phyloP scores from a whole-genome alignment of 2,329 filamentous ascomycete genomes.

The Aspergillus pseudoterreus region DNA sequence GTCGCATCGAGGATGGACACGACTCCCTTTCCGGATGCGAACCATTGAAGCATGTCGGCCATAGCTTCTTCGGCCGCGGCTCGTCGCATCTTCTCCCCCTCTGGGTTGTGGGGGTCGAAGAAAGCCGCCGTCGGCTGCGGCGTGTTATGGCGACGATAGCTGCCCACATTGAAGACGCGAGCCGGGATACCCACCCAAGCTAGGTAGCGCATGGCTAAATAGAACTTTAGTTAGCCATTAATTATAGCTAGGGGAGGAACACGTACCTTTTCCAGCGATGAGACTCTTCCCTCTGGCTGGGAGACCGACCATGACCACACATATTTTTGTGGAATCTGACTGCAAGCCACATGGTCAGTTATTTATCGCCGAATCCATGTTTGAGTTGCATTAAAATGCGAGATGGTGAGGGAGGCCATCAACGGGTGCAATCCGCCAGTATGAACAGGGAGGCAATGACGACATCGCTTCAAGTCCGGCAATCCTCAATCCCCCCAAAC shows the following conservation, averaged over 20 bases:
- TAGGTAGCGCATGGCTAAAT: conserved; percentile 80
- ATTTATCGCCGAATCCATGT: not conserved
- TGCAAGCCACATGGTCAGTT: conserved; percentile 52
- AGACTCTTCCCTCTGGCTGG: conserved; percentile 95
- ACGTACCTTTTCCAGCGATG: conserved; percentile 90
- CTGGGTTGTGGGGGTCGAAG: conserved; percentile 85
- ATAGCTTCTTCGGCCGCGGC: conserved; percentile 90
- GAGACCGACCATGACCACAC: conserved; percentile 97
- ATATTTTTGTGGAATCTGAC: conserved; percentile 94
- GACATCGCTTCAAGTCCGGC: not conserved
- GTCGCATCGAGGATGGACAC: conserved; percentile 96
- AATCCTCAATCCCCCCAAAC: no score
- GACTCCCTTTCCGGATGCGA: conserved; percentile 68
- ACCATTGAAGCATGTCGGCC: conserved; percentile 92
- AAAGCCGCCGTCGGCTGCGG: conserved; percentile 91
- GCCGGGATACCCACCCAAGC: conserved; percentile 94
- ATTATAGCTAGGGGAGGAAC: not conserved
- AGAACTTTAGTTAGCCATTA: not conserved
- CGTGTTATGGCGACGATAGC: conserved; percentile 84
- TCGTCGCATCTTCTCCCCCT: conserved; percentile 83
- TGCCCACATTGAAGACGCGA: conserved; percentile 95
- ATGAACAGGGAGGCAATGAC: not conserved
- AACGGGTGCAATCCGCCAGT: no score
- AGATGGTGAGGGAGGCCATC: not conserved
- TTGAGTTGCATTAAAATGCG: not conserved